Conservation (phyloP, 371 early-diverging fungal species). For the Globomyces sp. region DNA sequence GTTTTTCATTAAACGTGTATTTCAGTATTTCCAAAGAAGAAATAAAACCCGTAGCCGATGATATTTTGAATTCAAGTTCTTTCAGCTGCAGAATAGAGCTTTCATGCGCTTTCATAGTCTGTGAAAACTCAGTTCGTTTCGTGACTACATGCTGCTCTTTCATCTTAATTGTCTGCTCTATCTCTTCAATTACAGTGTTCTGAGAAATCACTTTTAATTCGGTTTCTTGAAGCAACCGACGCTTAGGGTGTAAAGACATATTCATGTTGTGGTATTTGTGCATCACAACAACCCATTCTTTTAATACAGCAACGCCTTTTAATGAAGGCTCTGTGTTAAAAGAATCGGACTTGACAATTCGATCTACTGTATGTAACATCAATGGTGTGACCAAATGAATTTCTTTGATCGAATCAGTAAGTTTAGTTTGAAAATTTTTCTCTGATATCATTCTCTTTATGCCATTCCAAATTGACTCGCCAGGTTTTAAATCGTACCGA, state of each 20-base stretch:
- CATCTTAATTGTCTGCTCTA: neutral
- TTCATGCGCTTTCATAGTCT: conserved; percentile 15
- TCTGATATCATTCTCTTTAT: conserved; percentile 27
- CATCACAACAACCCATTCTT: conserved; percentile 26
- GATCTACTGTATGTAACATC: conserved; percentile 18
- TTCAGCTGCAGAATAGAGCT: conserved; percentile 1
- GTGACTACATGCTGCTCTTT: conserved; percentile 15
- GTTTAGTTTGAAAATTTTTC: conserved; percentile 6
- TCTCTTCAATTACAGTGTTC: neutral
- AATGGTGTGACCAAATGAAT: conserved; percentile 15
- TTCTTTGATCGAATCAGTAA: conserved; percentile 18
- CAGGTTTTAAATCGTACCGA: conserved; percentile 10
- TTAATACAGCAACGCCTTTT: conserved; percentile 15
- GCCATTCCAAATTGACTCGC: conserved; percentile 31
- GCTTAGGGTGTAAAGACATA: conserved; percentile 18
- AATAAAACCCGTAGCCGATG: neutral
- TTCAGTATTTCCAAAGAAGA: neutral
- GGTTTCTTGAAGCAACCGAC: conserved; percentile 15
- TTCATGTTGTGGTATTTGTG: conserved; percentile 13
- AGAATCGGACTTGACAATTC: conserved; percentile 17
- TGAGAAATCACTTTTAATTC: conserved; percentile 12
- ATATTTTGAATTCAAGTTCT: conserved; percentile 11
- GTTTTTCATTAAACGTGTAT: conserved; percentile 14
- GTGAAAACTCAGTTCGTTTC: conserved; percentile 13
- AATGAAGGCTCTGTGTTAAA: conserved; percentile 15